These are phyloP conservation scores for Ilex paraguariensis DNA, from an alignment of 305 asterid species.

Conservation along the genomic window DNA sequence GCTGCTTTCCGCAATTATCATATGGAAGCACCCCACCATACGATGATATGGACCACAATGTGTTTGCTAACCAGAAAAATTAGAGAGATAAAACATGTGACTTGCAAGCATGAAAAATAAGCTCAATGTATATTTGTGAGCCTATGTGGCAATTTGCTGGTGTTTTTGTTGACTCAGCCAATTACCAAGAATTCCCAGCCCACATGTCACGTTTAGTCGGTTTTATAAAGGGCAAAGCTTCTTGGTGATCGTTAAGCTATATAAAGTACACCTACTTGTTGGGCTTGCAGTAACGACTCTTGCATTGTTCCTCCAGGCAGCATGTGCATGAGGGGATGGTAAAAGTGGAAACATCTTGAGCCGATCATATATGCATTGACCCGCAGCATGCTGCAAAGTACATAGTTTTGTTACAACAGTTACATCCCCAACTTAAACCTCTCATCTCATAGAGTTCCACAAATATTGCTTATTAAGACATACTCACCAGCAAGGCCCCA, in stretches of 20 bases:
- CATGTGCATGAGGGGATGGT: slow-evolving; percentile 40
- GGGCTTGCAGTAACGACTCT: slow-evolving; percentile 35
- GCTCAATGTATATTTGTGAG: too few relatives aligned
- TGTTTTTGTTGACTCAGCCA: too few relatives aligned
- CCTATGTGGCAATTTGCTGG: too few relatives aligned
- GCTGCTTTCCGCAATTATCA: too few relatives aligned
- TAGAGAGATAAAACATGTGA: too few relatives aligned
- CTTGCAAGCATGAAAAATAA: too few relatives aligned
- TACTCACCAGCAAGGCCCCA: slow-evolving; percentile 80
- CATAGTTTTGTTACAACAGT: slow-evolving; percentile 18
- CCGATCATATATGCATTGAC: slow-evolving; percentile 65
- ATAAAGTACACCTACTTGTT: background rate
- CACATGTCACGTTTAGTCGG: too few relatives aligned
- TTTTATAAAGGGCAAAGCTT: background rate
- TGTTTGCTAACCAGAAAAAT: too few relatives aligned
- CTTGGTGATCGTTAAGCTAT: slow-evolving; percentile 40
- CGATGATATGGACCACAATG: too few relatives aligned
- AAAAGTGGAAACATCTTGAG: slow-evolving; percentile 68
- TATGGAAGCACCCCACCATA: too few relatives aligned
- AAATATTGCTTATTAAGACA: background rate
- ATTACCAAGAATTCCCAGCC: too few relatives aligned
- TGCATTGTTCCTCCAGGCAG: slow-evolving; percentile 46
- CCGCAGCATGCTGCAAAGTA: slow-evolving; percentile 75
- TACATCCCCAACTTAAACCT: slow-evolving; percentile 1
- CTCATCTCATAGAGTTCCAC: background rate